Conservation (phyloP, 2,329 filamentous ascomycete genomes). For the Byssothecium circinans region DNA sequence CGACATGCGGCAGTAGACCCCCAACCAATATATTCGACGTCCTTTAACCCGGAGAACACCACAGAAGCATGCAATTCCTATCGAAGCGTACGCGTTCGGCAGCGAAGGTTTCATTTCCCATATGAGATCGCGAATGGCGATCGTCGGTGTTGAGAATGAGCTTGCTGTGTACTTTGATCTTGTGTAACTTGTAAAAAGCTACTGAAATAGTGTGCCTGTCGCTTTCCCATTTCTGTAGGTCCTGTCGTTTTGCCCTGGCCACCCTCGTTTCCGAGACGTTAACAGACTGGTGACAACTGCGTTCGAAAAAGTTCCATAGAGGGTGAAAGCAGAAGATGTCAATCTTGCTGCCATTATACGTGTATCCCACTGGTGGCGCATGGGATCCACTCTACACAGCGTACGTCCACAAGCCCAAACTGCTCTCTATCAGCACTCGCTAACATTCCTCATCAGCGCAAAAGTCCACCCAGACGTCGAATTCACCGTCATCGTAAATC, state of each 20-base stretch:
- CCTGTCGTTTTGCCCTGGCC: not conserved
- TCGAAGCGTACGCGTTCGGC: constrained; percentile 5
- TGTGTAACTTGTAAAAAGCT: too few relatives aligned
- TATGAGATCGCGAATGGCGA: constrained; percentile 1
- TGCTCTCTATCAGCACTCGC: not conserved
- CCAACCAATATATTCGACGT: constrained; percentile 4
- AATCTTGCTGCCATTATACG: constrained; percentile 55
- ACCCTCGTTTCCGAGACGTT: not conserved
- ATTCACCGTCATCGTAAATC: constrained; percentile 58
- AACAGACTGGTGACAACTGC: not conserved
- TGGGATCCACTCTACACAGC: constrained; percentile 53
- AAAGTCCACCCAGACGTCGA: constrained; percentile 45
- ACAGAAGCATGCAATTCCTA: not conserved
- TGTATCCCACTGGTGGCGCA: constrained; percentile 52
- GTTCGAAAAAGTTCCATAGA: not conserved
- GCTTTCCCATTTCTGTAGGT: too few relatives aligned
- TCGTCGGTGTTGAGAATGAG: not conserved
- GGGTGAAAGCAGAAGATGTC: constrained; percentile 22
- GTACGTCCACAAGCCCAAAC: constrained; percentile 29
- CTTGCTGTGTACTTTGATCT: too few relatives aligned
- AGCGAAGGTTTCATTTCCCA: constrained; percentile 9
- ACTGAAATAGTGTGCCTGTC: too few relatives aligned
- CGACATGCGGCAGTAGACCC: too few relatives aligned
- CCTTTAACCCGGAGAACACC: constrained; percentile 12
- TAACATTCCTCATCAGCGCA: constrained; percentile 18